Evolutionary conservation across 768 basidiomycete species (phyloP).

Genomic region (Floccularia luteovirens): DNA sequence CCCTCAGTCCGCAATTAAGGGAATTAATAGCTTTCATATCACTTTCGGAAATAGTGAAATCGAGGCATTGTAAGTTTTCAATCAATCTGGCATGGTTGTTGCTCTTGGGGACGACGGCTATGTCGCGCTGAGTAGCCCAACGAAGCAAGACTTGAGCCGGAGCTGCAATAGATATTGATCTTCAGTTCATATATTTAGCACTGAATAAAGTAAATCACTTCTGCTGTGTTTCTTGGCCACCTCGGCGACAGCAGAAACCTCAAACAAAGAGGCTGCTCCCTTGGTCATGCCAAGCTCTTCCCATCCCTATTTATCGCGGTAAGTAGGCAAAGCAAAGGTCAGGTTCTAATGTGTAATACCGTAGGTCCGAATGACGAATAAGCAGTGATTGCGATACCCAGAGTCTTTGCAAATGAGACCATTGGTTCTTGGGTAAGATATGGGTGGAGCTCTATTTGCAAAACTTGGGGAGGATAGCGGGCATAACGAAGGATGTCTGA

Average conservation of each 20-base stretch:
- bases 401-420: conserved; percentile 41
- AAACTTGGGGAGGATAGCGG: conserved; percentile 57
- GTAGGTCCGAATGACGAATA: conserved; percentile 47
- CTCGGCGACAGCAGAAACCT: conserved; percentile 32
- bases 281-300: conserved; percentile 61
- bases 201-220: conserved; percentile 43
- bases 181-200: conserved; percentile 1
- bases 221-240: conserved; percentile 45
- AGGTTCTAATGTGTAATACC: conserved; percentile 9
- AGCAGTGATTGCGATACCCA: conserved; percentile 57
- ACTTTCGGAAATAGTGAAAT: conserved; percentile 42
- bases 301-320: conserved; percentile 31
- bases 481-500: conserved; percentile 78
- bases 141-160: conserved; percentile 68
- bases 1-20: conserved; percentile 58
- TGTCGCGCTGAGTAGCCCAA: conserved; percentile 71
- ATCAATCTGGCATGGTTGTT: conserved; percentile 36
- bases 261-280: conserved; percentile 41
- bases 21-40: conserved; percentile 51
- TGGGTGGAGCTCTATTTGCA: conserved; percentile 70
- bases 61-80: conserved; percentile 37
- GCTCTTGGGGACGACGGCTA: conserved; percentile 74
- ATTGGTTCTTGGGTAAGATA: conserved; percentile 59
- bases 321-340: conserved; percentile 15
- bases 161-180: conserved; percentile 21